Evolutionary conservation across 2,329 filamentous ascomycete species (phyloP).

Genomic region (Aspergillus clavatus): DNA sequence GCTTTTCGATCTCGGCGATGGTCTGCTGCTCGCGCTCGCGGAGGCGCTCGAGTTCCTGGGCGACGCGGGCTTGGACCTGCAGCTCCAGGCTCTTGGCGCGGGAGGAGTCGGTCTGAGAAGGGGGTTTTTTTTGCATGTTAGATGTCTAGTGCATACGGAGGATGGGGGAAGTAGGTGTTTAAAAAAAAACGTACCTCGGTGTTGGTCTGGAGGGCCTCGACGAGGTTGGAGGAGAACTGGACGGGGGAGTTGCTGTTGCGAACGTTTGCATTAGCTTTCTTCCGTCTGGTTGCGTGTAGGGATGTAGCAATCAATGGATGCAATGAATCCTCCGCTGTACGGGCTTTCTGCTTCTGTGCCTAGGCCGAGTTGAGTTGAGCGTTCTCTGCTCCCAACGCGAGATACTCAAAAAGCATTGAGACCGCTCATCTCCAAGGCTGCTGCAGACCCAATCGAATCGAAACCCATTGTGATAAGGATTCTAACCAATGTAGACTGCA

Average conservation of each 20-base stretch:
- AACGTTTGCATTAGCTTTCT: slow-evolving; percentile 14
- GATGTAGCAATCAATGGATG: not conserved
- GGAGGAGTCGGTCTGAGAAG: slow-evolving; percentile 90
- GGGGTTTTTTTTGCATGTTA: slow-evolving; percentile 6
- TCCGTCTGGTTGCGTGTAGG: not conserved
- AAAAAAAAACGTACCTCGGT: slow-evolving; percentile 62
- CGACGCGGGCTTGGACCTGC: slow-evolving; percentile 81
- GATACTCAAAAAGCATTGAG: no score
- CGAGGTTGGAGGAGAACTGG: slow-evolving; percentile 72
- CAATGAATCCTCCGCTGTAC: no score
- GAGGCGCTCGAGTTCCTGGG: slow-evolving; percentile 76
- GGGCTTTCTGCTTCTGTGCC: no score
- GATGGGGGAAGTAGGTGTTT: not conserved
- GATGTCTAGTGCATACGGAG: not conserved
- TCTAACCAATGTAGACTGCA: slow-evolving; percentile 3
- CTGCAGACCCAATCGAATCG: no score
- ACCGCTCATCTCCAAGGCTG: no score
- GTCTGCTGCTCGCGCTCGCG: slow-evolving; percentile 64
- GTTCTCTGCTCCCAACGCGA: no score
- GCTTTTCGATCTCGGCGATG: slow-evolving; percentile 64
- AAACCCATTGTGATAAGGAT: no score
- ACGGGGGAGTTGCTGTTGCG: slow-evolving; percentile 48
- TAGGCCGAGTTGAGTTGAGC: no score
- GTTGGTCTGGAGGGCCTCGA: slow-evolving; percentile 77
- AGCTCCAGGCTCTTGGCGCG: slow-evolving; percentile 79